Evolutionary conservation across 2,329 filamentous ascomycete species (phyloP).

Genomic region (Apiospora phragmitis): DNA sequence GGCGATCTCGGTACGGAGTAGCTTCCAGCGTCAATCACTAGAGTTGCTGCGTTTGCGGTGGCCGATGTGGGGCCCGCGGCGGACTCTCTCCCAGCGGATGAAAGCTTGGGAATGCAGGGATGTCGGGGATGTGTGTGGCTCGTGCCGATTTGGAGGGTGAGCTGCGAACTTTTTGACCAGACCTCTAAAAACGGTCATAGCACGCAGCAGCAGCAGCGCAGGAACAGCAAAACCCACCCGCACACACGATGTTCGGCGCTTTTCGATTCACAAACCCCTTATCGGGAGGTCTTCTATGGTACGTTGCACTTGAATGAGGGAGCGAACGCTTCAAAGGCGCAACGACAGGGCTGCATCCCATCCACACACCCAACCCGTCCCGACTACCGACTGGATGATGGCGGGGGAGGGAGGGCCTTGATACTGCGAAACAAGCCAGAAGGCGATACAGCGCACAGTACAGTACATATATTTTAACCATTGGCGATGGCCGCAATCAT

Average conservation of each 20-base stretch:
- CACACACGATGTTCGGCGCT: slow-evolving; percentile 72
- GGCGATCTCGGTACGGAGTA: background rate
- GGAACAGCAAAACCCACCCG: slow-evolving; percentile 14
- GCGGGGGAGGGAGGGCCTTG: background rate
- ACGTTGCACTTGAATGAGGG: slow-evolving; percentile 25
- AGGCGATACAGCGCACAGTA: background rate
- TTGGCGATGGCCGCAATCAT: background rate
- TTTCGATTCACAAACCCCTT: slow-evolving; percentile 79
- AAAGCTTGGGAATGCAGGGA: background rate
- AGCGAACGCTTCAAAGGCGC: background rate
- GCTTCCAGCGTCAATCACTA: background rate
- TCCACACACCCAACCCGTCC: background rate
- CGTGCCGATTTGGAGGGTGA: slow-evolving; percentile 11
- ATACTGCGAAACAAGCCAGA: background rate
- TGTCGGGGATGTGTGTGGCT: slow-evolving; percentile 14
- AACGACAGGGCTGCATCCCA: background rate
- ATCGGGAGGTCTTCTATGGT: slow-evolving; percentile 82
- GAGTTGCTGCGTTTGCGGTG: background rate
- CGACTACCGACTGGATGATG: background rate
- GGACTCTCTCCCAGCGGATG: slow-evolving; percentile 22
- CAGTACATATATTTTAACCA: background rate
- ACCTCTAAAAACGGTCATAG: background rate
- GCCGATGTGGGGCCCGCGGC: slow-evolving; percentile 1
- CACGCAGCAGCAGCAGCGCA: background rate
- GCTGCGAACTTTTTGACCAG: slow-evolving; percentile 13